Base-by-base conservation (phyloP, 2,329 filamentous ascomycete species). In the Aspergillus brasiliensis region DNA sequence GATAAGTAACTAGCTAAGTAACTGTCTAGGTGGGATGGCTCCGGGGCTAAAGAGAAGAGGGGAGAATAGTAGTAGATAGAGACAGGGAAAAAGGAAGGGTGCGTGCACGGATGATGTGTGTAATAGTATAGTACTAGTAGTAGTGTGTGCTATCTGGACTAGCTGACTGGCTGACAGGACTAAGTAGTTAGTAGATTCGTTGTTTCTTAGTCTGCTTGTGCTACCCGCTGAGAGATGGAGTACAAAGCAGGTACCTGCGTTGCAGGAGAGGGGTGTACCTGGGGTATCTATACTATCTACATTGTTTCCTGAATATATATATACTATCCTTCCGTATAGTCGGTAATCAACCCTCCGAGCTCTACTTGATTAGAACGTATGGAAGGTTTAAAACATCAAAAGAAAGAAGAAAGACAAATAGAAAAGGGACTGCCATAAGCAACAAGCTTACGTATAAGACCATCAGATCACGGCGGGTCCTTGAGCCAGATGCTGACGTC, bases 161-260 rank as follows among this genome's bases (percentile, higher is more conserved):
- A 34, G 28, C 28, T 34, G 28, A 34, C 28, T 34, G 28, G 28
- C 28, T 34, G 28, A 34, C 28, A 34, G 28, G 28, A 34, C 28
- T 28, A 28, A 28, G 11, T 34, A 34, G 28, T 34, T 34, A 34
- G 28, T 34, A 11, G 28, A 13, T 34, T 34, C 28, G 28, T 13
- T 34, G n/a, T 34, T 13, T 31, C 2, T 34, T 49, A 49, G 25
- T 10, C 46, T n/a, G 44, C n/a, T 8, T 49, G 25, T 49, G 4
- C 23, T 49, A 17, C 23, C 40, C 37, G 38, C 28, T 42, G 40
- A 34, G 40, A 13, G n/a, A 31, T 44, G 40, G 38, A 25, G 40
- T 55, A 46, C 52, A 55, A 55, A 46, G 52, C 52, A 55, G 52
- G 52, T 55, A 55, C 52, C 52, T 55, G 52, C 52, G 51, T 55